Percentiles rank a stretch among this genome's conserved stretches.
These are phyloP conservation scores for Tolypocladium sp. DNA, from an alignment of 2,329 filamentous ascomycete genomes.

Conservation along the genomic window DNA sequence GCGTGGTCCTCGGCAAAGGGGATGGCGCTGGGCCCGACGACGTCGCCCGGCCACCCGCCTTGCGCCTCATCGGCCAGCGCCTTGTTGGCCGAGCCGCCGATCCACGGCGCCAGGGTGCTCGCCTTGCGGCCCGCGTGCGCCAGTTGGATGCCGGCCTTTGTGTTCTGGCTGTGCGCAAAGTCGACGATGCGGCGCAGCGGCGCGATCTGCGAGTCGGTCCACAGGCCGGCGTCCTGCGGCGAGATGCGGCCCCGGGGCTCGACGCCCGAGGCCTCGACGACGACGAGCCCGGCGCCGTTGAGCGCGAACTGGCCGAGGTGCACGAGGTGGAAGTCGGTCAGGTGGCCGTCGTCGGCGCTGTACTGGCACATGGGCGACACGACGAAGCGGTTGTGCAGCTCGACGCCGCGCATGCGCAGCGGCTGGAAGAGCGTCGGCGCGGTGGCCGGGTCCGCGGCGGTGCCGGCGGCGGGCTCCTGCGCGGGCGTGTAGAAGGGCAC, in stretches of 20 bases:
- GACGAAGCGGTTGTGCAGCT: slow-evolving; percentile 46
- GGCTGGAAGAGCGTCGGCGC: slow-evolving; percentile 48
- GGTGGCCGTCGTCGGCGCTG: slow-evolving; percentile 52
- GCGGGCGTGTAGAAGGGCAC: slow-evolving; percentile 46
- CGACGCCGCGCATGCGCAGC: slow-evolving; percentile 42
- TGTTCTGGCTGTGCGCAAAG: slow-evolving; percentile 70
- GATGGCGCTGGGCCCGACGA: slow-evolving; percentile 41
- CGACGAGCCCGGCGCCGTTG: slow-evolving; percentile 63
- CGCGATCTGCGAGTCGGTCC: slow-evolving; percentile 75
- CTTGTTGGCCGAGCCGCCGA: slow-evolving; percentile 36
- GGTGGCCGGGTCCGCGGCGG: slow-evolving; percentile 27
- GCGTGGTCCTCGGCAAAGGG: slow-evolving; percentile 54
- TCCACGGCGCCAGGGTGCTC: slow-evolving; percentile 53
- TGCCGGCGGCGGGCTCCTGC: slow-evolving; percentile 41
- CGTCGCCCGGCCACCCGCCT: slow-evolving; percentile 49
- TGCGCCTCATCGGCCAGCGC: slow-evolving; percentile 42
- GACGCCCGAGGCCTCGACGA: slow-evolving; percentile 73
- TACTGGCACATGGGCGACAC: slow-evolving; percentile 56
- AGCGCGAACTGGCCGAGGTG: slow-evolving; percentile 73
- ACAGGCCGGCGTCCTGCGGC: slow-evolving; percentile 70
- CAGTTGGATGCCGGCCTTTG: slow-evolving; percentile 72
- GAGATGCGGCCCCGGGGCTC: slow-evolving; percentile 72
- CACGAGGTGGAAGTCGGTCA: slow-evolving; percentile 73
- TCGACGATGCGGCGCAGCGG: slow-evolving; percentile 63
- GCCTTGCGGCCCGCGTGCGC: slow-evolving; percentile 71